A percentile compares a stretch with the other conserved stretches of the same genome.
Conservation (phyloP, 2,329 filamentous ascomycete genomes). For the Claviceps digitariae region DNA sequence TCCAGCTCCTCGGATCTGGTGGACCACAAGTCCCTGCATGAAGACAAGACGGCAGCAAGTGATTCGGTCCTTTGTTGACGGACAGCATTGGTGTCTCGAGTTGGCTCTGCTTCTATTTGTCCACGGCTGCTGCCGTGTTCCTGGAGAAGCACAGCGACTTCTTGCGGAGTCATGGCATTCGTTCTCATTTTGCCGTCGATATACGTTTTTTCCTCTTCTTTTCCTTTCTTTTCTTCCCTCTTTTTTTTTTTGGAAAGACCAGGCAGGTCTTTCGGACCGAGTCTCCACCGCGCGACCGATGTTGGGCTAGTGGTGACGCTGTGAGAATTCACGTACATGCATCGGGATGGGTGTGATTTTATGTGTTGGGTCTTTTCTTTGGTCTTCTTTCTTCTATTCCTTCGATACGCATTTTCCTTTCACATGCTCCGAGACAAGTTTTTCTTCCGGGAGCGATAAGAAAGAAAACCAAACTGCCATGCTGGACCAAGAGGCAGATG, state of each 20-base stretch:
- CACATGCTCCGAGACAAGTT: neutral
- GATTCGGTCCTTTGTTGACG: conserved; percentile 14
- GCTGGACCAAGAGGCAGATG: neutral
- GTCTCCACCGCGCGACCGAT: neutral
- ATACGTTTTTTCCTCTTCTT: neutral
- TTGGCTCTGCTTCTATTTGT: conserved; percentile 15
- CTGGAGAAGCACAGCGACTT: conserved; percentile 24
- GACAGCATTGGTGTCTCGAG: conserved; percentile 11
- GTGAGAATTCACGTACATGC: neutral
- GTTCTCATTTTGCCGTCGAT: conserved; percentile 4
- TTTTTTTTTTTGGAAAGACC: neutral
- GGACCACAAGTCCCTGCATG: conserved; percentile 27
- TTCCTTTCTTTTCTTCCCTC: too few relatives aligned
- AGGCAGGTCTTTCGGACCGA: neutral
- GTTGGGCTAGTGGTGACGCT: neutral
- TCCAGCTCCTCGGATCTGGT: conserved; percentile 29
- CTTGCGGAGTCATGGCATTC: conserved; percentile 21
- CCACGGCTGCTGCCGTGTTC: conserved; percentile 17
- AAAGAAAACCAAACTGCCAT: neutral
- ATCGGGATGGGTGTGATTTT: neutral
- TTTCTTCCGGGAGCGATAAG: neutral
- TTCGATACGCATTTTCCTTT: neutral
- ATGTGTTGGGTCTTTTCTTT: neutral
- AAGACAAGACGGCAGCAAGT: conserved; percentile 25
- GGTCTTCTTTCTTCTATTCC: neutral